Evolutionary conservation across 148 eudicot genomes (phyloP), one percentile per base, ranked within the genome.

Genomic region (Arbutus unedo): DNA sequence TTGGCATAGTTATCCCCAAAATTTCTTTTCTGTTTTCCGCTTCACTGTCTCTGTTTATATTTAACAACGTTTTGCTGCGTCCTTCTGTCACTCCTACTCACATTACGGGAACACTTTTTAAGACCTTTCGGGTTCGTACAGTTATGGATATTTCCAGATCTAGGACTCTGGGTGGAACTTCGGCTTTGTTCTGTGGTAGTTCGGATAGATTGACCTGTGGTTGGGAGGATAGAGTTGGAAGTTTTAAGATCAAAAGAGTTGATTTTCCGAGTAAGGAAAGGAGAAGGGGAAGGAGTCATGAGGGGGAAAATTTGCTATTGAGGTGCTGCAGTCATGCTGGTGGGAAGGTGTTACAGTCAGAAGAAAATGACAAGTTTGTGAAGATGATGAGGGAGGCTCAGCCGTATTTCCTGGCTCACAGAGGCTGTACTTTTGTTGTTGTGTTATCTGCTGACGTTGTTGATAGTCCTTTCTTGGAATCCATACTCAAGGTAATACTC

Each of bases 301-400:
- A 70, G 71, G 13, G 55, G 60, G 75, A 49, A n/a, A 67, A 80
- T 76, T 13, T 43, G 80, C 0, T 74, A 0, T 48, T n/a, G 15
- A 64, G 66, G 78, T 19, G 48, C 14, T 2, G 57, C 31, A 11
- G 75, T 6, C 5, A 76, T n/a, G 60, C 62, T 38, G 73, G 66
- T 18, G 44, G 59, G 72, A 14, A 76, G 19, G 4, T 72, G 19
- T 8, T 25, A 3, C 74, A 4, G 3, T 43, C 60, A 0, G 8
- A 25, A n/a, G 78, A 67, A 62, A 19, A 43, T 38, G 76, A 13
- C 31, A 23, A 31, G 66, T 89, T 89, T 82, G 96, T 90, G 88
- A 86, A 85, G 68, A 90, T 82, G 90, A 88, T 92, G 92, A 90
- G 93, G 83, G 95, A 90, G 88, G 94, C 90, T 78, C 78, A 88